These are phyloP conservation scores for Alternaria gansuensis DNA, from an alignment of 2,329 filamentous ascomycete species.

Conservation along the genomic window DNA sequence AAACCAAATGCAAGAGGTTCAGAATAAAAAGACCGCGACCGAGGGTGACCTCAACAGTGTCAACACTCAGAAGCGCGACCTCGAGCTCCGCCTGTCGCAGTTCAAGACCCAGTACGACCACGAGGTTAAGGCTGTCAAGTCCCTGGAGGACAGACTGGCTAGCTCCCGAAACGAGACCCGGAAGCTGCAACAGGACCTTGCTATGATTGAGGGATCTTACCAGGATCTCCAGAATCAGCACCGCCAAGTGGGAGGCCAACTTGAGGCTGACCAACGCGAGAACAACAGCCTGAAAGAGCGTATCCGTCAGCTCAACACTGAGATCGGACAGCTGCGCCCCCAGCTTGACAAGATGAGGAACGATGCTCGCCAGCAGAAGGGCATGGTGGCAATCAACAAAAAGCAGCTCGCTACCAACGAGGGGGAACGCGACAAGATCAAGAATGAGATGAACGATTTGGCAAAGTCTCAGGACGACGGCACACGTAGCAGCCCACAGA, in stretches of 20 bases:
- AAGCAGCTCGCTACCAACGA: constrained; percentile 94
- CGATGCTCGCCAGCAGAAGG: constrained; percentile 93
- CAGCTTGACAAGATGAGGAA: constrained; percentile 92
- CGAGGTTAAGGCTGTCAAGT: constrained; percentile 85
- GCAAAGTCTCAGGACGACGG: constrained; percentile 68
- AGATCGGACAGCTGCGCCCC: constrained; percentile 84
- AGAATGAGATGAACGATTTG: constrained; percentile 76
- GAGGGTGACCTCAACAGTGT: constrained; percentile 85
- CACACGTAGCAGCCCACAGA: constrained; percentile 46
- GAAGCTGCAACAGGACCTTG: constrained; percentile 84
- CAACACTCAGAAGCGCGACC: constrained; percentile 87
- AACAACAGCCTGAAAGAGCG: constrained; percentile 86
- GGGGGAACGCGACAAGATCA: constrained; percentile 85
- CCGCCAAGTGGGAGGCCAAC: constrained; percentile 73
- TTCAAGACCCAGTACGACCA: constrained; percentile 90
- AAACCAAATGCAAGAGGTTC: constrained; percentile 93
- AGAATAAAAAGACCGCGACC: constrained; percentile 78
- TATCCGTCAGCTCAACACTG: constrained; percentile 81
- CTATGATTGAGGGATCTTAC: constrained; percentile 80
- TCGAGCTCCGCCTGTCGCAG: constrained; percentile 87
- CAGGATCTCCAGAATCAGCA: constrained; percentile 86
- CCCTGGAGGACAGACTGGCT: constrained; percentile 82
- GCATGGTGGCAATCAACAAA: constrained; percentile 96
- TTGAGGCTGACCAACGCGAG: constrained; percentile 89
- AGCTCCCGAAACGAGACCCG: constrained; percentile 80